Evolutionary conservation across 345 rosid species (phyloP), one percentile per base, ranked within the genome.

Genomic region (Gossypium longicalyx): DNA sequence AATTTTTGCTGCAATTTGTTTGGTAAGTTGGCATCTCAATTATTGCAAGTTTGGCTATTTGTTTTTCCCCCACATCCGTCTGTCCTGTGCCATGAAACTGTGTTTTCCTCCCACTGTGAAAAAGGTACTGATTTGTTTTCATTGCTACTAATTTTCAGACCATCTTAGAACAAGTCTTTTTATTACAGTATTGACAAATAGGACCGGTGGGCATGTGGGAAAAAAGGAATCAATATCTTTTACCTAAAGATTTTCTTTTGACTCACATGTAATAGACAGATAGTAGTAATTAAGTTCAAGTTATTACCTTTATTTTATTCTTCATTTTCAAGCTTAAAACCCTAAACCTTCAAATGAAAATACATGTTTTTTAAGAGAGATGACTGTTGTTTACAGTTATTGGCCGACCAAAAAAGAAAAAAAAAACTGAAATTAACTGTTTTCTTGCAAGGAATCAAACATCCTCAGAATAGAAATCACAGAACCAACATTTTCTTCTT

Each of bases 41-140:
- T 69, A 69, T 69, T 69, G 59, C 72, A 2, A 17, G 25, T 29
- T 69, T 69, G 22, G 59, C 72, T 27, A 69, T 27, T 52, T 68
- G 13, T 25, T 49, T 5, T 57, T 3, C 38, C 53, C 54, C 9
- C 38, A 52, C 9, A 10, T 43, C 25, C 43, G 56, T 7, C 49
- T 62, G 49, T 2, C 49, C 69, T 7, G 38, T 68, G 72, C 57
- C 58, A 25, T 23, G 44, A 67, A 68, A 68, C 58, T 23, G 11
- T 15, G 53, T 57, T 47, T 38, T 23, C 15, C 15, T 23, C 15
- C 16, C 41, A 25, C 44, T 9, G 58, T 4, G 22, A 68, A 17
- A 19, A 44, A 13, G 45, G 44, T 27, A 68, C 72, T 13, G 12
- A 67, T 15, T 48, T 23, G 57, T 49, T 23, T 34, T 15, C 57